Base-by-base conservation (phyloP, 257 asterid genomes). In the Forsythia suspensa region DNA sequence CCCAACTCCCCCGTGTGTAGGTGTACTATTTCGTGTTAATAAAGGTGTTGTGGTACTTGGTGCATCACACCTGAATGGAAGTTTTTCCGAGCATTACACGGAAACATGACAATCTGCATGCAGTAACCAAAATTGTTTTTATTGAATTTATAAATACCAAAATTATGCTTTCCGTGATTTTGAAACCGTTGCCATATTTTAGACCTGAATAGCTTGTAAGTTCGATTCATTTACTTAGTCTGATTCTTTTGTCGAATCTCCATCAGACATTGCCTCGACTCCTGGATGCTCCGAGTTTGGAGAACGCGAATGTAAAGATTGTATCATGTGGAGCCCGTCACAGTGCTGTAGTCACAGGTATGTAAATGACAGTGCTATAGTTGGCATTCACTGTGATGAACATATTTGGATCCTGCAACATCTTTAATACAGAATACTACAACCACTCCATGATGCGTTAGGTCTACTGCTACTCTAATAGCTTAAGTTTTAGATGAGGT, bases 281-380 rank as follows among this genome's bases (percentile, higher is more conserved):
- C 67, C 86, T 96, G 52, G 98, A 96, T 79, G 92, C 95, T 80
- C 89, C 97, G 1, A 85, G 87, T 80, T 85, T 96, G 88, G 99
- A 96, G 82, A 92, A 91, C 78, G 94, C 83, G 86, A 80, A 90
- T 73, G 97, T 79, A 38, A 92, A 88, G 87, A 68, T 82, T 68
- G 97, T 96, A 70, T 96, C 98, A 4, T 90, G 99, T 70, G 99
- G 99, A 79, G 99, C 99, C 63, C 99, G 99, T 11, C 99, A 96
- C 86, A 92, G 87, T 80, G 95, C 97, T 16, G 86, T 92, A 16
- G 81, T 92, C 71, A 90, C 98, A 83, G 97, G 98, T 94, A 71
- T 9, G 89, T 68, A 15, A 57, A 76, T 70, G 44, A 21, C n/a
- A 0, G n/a, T 63, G 7, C 15, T 63, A n/a, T 63, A 41, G 65